Base-by-base conservation (phyloP, 164 flowering plant genomes). In the Magnolia officinalis region DNA sequence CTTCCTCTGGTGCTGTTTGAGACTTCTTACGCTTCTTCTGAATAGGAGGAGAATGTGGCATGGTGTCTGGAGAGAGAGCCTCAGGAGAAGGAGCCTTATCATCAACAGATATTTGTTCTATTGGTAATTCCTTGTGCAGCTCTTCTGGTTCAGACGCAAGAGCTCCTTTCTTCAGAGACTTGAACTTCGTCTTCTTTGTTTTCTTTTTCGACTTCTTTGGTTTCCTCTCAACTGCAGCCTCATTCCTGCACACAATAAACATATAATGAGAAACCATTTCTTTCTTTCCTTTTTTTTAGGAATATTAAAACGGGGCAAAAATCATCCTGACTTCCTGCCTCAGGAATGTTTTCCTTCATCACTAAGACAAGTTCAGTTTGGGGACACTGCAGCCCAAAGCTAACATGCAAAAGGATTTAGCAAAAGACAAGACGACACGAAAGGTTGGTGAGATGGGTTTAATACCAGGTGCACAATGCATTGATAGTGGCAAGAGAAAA, bases 131-230 rank as follows among this genome's bases (percentile, higher is more conserved):
- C 67, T 84, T 86, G 69, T 83, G 85, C 21, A 77, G 65, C 61
- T 72, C 72, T 67, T 86, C 89, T 50, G 80, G 66, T 70, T 84
- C 93, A 71, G 93, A 84, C 81, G 89, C 81, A 50, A 96, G 81
- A 78, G 97, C 85, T 75, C 87, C 92, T 82, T 91, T 96, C 87
- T 89, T 94, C 81, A 94, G 83, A 79, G 97, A 93, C 80, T 92
- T 96, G 83, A 96, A 96, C 86, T 93, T 96, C n/a, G 92, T 77
- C 82, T 94, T 96, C 88, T 94, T 96, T 19, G 84, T 11, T 82
- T 94, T 96, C 90, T 93, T 94, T 81, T 91, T 96, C 2, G 91
- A 76, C 84, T 92, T 37, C 45, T 37, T 96, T 19, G 88, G 85
- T 76, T 90, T 94, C 23, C 78, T 69, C 63, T 80, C 81, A 77